Base-by-base conservation (phyloP, 371 early-diverging fungal species). In the Circinella minor region DNA sequence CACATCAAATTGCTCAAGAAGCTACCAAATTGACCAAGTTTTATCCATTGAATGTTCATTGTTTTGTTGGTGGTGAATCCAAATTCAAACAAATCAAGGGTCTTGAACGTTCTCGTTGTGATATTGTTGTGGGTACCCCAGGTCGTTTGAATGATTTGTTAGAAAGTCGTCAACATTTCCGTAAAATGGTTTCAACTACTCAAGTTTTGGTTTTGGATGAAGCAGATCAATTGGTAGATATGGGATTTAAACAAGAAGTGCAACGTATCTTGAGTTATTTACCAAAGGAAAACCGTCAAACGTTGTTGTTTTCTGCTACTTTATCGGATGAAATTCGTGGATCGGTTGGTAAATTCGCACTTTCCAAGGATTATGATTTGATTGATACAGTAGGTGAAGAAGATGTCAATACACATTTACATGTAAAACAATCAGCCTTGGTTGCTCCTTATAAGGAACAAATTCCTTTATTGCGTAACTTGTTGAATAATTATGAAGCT, bases 261-360 rank as follows among this genome's bases (percentile, higher is more conserved):
- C 88, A 93, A 69, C 77, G 86, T 51, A 98, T 99, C 74, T 80
- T 95, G 43, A 76, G 77, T 0, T 69, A 88, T 17, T 87, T 98
- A 11, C 96, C 99, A 18, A 79, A 81, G 43, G 79, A 93, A 15
- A n/a, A 51, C 3, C 93, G 99, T 59, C 98, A 98, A 81, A 98
- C 98, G 0, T 89, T 98, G 74, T 90, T 99, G 81, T 99, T 98
- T 86, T 96, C 97, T 13, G 99, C 99, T 27, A 99, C 99, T 1
- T 86, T 99, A 61, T 94, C 96, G 4, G 75, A 69, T 34, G 93
- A 94, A 64, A 95, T 99, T 66, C 83, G 88, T 63, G 61, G 77
- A 10, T 77, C 77, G 48, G 72, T 84, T 54, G 80, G 80, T 43
- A 71, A 82, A 11, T 89, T 99, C 60, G 99, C 99, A 10, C 86